Conservation (phyloP, 2,329 filamentous ascomycete genomes). For the Zopfia rhizophila region DNA sequence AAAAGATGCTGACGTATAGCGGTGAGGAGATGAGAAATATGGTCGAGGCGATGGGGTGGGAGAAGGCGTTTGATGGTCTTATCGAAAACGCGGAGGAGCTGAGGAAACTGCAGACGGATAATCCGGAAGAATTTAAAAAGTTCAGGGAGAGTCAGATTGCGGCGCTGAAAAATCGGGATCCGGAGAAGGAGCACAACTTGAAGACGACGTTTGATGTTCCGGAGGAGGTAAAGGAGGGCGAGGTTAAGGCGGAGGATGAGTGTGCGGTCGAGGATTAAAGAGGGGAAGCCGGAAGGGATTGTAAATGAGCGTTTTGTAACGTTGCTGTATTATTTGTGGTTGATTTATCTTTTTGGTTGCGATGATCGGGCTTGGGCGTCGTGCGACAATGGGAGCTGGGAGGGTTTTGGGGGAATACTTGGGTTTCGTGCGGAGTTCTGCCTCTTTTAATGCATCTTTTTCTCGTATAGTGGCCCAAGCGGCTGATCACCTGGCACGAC, state of each 20-base stretch:
- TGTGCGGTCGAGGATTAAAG: conserved; percentile 27
- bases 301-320: too few species aligned
- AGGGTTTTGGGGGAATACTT: too few species aligned
- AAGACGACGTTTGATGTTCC: neutral
- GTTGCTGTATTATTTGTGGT: too few species aligned
- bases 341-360: too few species aligned
- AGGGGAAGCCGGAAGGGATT: too few species aligned
- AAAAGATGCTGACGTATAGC: conserved; percentile 71
- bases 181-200: conserved; percentile 22
- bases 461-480: too few species aligned
- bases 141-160: conserved; percentile 51
- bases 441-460: too few species aligned
- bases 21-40: conserved; percentile 67
- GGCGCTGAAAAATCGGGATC: conserved; percentile 48
- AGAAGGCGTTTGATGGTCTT: conserved; percentile 70
- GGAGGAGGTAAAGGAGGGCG: neutral
- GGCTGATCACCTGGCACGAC: too few species aligned
- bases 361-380: too few species aligned
- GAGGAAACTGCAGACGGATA: conserved; percentile 64
- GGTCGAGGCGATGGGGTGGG: conserved; percentile 67
- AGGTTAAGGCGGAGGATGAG: conserved; percentile 15
- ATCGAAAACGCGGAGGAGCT: conserved; percentile 74
- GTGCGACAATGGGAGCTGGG: too few species aligned
- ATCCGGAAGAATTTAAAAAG: conserved; percentile 41
- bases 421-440: too few species aligned